Conservation (phyloP, 345 rosid genomes). For the Triadica sebifera region DNA sequence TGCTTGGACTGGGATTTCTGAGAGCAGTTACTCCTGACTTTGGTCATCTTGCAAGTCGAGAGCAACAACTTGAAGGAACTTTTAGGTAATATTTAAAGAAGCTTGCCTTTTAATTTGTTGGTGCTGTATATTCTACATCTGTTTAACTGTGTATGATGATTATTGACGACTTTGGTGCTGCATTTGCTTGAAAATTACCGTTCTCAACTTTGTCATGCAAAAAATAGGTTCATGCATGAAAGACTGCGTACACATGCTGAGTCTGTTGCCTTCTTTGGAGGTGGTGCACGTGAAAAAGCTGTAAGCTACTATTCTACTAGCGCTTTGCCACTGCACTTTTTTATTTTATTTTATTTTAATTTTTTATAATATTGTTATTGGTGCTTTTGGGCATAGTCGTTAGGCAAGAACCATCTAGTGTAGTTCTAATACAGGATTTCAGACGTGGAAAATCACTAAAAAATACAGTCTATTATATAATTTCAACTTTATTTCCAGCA, state of each 20-base stretch:
- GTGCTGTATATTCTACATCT: not conserved
- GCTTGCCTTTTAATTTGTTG: constrained; percentile 14
- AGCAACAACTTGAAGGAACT: constrained; percentile 91
- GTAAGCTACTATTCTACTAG: constrained; percentile 49
- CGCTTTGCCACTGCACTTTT: not conserved
- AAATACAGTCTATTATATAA: not conserved
- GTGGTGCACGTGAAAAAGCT: constrained; percentile 95
- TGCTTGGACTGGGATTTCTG: constrained; percentile 88
- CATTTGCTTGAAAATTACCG: constrained; percentile 5
- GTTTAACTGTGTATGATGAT: not conserved
- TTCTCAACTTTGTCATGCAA: constrained; percentile 20
- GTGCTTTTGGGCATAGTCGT: no score
- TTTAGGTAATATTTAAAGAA: constrained; percentile 57
- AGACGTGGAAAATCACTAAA: not conserved
- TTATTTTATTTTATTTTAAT: no score
- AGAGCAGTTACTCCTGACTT: constrained; percentile 90
- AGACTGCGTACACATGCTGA: constrained; percentile 97
- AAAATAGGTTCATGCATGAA: constrained; percentile 96
- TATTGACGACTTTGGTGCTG: not conserved
- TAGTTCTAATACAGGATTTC: not conserved
- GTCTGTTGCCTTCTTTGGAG: constrained; percentile 99
- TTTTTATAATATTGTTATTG: no score
- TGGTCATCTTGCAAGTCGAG: constrained; percentile 79
- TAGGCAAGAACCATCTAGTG: no score
- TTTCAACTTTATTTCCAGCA: not conserved